Base-by-base conservation (phyloP, 257 asterid genomes). In the Jaltomata sinuosa region DNA sequence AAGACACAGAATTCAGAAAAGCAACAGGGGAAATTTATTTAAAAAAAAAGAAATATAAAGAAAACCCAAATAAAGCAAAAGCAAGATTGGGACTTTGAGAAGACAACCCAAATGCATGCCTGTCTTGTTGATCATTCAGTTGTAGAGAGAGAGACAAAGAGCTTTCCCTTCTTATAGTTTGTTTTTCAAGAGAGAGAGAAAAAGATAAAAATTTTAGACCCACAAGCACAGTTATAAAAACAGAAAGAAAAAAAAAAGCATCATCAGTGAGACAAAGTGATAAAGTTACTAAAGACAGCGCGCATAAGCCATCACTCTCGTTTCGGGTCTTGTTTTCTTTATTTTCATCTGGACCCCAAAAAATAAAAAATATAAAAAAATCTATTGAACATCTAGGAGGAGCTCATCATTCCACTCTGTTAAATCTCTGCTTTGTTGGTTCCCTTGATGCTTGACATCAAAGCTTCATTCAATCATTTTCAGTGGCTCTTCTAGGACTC, bases 361-460 rank as follows among this genome's bases (percentile, higher is more conserved):
- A 34, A 76, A 15, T 3, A 1, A 65, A 5, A 32, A 14, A 59
- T 10, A 8, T n/a, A 40, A 32, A 61, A 18, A 22, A 19, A 29
- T 61, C 38, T 62, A 79, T 12, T 62, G 53, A 53, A 53, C 18
- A 34, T 62, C 62, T 82, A 27, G 21, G 45, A 62, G 7, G 21
- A 80, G 52, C 83, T 88, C 92, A 87, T 92, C 88, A 84, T 88
- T 90, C 92, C 93, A 88, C 88, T 88, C 92, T 93, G 94, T 91
- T 86, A 86, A 93, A 89, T 89, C 90, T 88, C 87, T 89, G 52
- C 68, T 88, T 85, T 89, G 87, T 92, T 87, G 94, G 96, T 93
- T 92, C 93, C 99, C 95, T 89, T 90, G 88, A 91, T 95, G 95
- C 97, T 92, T 91, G 98, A 87, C 97, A 94, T 89, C 93, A 71